phyloP scores from a whole-genome alignment of 2,329 filamentous ascomycete genomes.

The Leptographium procerum region DNA sequence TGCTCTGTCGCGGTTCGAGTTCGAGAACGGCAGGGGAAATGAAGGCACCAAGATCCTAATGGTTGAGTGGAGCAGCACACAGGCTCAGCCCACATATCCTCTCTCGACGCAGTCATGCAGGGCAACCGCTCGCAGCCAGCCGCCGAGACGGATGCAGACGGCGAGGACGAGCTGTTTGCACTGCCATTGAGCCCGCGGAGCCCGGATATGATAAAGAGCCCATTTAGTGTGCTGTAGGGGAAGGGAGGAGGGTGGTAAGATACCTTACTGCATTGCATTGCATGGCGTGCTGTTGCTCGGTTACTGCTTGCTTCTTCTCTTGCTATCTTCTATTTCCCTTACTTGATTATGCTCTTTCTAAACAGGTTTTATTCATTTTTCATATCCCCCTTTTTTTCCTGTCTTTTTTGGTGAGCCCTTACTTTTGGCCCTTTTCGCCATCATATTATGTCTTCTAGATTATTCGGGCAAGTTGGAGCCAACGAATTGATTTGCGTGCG shows the following conservation, averaged over 20 bases:
- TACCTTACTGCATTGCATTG: not conserved
- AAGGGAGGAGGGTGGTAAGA: not conserved
- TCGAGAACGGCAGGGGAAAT: slow-evolving; percentile 68
- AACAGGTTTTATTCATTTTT: not conserved
- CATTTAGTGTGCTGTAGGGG: slow-evolving; percentile 49
- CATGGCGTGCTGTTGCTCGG: not conserved
- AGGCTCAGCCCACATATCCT: slow-evolving; percentile 8
- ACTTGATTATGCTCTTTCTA: not conserved
- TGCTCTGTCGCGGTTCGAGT: too few species aligned
- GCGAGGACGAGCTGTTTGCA: slow-evolving; percentile 76
- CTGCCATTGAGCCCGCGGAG: slow-evolving; percentile 77
- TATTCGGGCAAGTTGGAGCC: not conserved
- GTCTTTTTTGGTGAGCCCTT: too few species aligned
- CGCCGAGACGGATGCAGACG: slow-evolving; percentile 28
- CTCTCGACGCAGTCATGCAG: slow-evolving; percentile 29
- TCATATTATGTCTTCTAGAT: not conserved
- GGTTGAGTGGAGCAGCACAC: too few species aligned
- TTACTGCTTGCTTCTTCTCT: not conserved
- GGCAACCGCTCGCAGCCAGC: slow-evolving; percentile 8
- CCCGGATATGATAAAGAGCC: slow-evolving; percentile 75
- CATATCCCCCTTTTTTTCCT: not conserved
- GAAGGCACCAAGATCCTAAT: too few species aligned
- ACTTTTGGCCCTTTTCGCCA: not conserved
- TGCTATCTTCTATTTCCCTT: not conserved
- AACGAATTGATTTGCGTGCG: not conserved